These are phyloP conservation scores for Colletotrichum liaoningense DNA, from an alignment of 2,329 filamentous ascomycete species.

Conservation along the genomic window DNA sequence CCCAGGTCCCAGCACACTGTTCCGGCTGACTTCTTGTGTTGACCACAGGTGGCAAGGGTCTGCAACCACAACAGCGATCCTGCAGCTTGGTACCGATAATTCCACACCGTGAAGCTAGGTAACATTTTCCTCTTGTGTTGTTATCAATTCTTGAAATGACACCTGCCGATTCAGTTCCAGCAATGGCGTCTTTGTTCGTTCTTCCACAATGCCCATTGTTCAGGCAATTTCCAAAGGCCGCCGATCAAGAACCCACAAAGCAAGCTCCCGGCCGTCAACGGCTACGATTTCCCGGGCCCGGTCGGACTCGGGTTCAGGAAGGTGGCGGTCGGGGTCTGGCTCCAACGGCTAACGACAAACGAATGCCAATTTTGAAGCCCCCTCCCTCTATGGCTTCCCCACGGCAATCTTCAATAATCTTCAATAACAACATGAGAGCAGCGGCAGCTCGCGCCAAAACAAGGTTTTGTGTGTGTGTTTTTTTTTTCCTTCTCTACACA, in stretches of 20 bases:
- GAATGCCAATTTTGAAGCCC: too few relatives aligned
- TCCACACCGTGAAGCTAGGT: neutral
- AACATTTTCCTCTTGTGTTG: neutral
- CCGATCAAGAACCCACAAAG: constrained; percentile 7
- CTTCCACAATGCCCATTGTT: neutral
- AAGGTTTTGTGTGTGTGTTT: neutral
- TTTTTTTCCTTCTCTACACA: neutral
- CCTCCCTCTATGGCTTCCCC: neutral
- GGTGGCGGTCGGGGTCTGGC: neutral
- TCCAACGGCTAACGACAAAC: neutral
- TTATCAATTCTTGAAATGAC: neutral
- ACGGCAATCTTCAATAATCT: neutral
- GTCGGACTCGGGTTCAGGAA: constrained; percentile 12
- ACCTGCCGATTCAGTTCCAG: neutral
- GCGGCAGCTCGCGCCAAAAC: neutral
- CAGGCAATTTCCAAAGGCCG: neutral
- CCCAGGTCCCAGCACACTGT: constrained; percentile 1
- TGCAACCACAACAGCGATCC: neutral
- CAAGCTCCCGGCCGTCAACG: neutral
- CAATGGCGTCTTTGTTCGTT: neutral
- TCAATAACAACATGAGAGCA: neutral
- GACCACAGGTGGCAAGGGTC: neutral
- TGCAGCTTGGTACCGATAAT: neutral
- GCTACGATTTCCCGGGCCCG: neutral
- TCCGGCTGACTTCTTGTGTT: constrained; percentile 1